Evolutionary conservation across 1,139 yeast genomes (phyloP).

Genomic region (Magnusiomyces sp.): DNA sequence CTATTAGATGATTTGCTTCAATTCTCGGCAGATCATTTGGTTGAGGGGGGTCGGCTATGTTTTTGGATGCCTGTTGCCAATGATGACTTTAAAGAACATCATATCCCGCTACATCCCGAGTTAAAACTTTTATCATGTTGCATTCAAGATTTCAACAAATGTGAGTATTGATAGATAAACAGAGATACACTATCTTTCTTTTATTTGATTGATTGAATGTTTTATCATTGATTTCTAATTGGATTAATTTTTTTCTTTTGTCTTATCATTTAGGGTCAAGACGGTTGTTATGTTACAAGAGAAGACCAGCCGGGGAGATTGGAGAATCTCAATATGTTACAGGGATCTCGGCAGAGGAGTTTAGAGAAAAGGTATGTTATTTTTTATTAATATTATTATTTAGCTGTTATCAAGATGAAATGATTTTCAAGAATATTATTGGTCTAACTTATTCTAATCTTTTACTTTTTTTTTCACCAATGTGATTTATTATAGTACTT

Average conservation of each 20-base stretch:
- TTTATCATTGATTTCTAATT: neutral
- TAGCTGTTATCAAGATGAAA: too few species aligned
- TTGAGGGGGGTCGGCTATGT: constrained; percentile 68
- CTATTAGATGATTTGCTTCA: constrained; percentile 66
- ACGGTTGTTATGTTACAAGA: constrained; percentile 69
- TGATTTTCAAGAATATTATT: too few species aligned
- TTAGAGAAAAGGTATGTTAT: constrained; percentile 43
- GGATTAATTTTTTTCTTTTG: neutral
- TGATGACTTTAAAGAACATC: constrained; percentile 63
- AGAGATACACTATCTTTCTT: neutral
- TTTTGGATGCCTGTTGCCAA: constrained; percentile 99
- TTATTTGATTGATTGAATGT: neutral
- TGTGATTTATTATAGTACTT: constrained; percentile 49
- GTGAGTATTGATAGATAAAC: constrained; percentile 17
- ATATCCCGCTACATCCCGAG: constrained; percentile 71
- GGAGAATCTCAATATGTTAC: constrained; percentile 48
- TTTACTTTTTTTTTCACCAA: too few species aligned
- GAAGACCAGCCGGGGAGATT: constrained; percentile 48
- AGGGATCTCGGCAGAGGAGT: constrained; percentile 40
- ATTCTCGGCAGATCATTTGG: constrained; percentile 66
- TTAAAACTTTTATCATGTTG: constrained; percentile 64
- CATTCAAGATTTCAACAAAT: constrained; percentile 83
- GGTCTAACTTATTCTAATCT: too few species aligned
- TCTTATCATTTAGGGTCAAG: constrained; percentile 51
- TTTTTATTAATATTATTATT: too few species aligned